Base-by-base conservation (phyloP, 352 stramenopile species). In the Globisporangium paddicum region DNA sequence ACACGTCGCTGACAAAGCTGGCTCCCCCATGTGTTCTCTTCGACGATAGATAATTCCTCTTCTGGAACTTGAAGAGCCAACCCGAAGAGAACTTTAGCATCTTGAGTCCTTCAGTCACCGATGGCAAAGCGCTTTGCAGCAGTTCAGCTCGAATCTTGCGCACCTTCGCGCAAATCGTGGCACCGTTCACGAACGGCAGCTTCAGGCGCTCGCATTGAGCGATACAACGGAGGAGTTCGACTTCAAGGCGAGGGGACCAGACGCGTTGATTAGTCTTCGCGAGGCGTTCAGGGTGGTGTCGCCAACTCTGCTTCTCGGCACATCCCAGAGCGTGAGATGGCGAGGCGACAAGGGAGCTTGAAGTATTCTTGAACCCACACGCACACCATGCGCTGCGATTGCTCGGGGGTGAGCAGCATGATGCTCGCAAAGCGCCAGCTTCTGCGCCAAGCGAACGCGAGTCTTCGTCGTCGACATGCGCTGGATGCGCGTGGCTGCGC, bases 1-100 rank as follows among this genome's bases (percentile, higher is more conserved):
- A 13, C 8, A 30, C 8, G 2, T 16, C 28, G 28, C 6, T 25
- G 16, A 30, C n/a, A 41, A 30, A 54, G 21, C 21, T 34, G 14
- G 48, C 48, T 42, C 42, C 30, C 2, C 30, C 48, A 42, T 55
- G 48, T 28, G 26, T 23, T 42, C 48, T 32, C 30, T 55, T 55
- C 18, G 48, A 42, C 18, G 48, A 42, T 23, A 55, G 28, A 19
- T 30, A 32, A 42, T 55, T 23, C 26, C 48, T 41, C 11, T 40
- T 32, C 30, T 44, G 30, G 8, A 55, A 35, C 48, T 42, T 55
- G 30, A 32, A 25, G 21, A 55, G 28, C 48, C 48, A 55, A 35
- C 28, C 18, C 9, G 18, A 42, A 41, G 48, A 55, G 13, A 55
- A 42, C 9, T 9, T 42, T n/a, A 55, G 10, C 3, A 16, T 25